Evolutionary conservation across 345 rosid genomes (phyloP).

Genomic region (Camelina sativa): DNA sequence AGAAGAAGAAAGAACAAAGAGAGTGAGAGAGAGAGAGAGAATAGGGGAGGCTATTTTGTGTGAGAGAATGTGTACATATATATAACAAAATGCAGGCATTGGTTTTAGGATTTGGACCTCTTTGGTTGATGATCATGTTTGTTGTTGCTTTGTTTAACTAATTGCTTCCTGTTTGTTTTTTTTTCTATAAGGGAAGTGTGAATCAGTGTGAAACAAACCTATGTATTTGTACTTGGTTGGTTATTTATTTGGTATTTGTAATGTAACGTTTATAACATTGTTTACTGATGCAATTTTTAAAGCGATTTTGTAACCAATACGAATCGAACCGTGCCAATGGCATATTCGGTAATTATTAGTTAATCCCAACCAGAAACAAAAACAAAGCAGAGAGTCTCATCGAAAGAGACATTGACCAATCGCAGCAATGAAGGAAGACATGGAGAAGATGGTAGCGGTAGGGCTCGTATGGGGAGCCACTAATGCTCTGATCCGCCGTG

Average conservation of each 20-base stretch:
- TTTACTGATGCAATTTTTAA: constrained; percentile 9
- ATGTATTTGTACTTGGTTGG: constrained; percentile 5
- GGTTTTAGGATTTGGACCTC: constrained; percentile 34
- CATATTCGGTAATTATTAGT: background rate
- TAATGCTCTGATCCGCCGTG: constrained; percentile 86
- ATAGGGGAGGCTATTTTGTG: constrained; percentile 20
- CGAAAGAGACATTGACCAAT: no score
- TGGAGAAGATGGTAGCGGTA: constrained; percentile 86
- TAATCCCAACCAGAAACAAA: no score
- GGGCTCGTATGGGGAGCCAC: constrained; percentile 94
- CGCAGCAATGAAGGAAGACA: constrained; percentile 48
- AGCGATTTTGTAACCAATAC: background rate
- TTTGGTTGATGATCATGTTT: constrained; percentile 31
- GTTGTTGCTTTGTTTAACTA: constrained; percentile 31
- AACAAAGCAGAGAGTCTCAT: no score
- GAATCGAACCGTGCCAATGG: background rate
- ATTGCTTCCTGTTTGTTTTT: constrained; percentile 37
- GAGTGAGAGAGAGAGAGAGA: background rate
- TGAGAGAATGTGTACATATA: constrained; percentile 36
- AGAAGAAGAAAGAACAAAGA: background rate
- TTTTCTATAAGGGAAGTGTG: constrained; percentile 35
- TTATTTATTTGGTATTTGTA: constrained; percentile 17
- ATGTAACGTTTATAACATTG: constrained; percentile 32
- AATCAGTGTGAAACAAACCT: constrained; percentile 24
- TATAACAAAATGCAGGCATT: constrained; percentile 32